Evolutionary conservation across 768 basidiomycete species (phyloP), one percentile per base, ranked within the genome.

Genomic region (Auriscalpium orientale): DNA sequence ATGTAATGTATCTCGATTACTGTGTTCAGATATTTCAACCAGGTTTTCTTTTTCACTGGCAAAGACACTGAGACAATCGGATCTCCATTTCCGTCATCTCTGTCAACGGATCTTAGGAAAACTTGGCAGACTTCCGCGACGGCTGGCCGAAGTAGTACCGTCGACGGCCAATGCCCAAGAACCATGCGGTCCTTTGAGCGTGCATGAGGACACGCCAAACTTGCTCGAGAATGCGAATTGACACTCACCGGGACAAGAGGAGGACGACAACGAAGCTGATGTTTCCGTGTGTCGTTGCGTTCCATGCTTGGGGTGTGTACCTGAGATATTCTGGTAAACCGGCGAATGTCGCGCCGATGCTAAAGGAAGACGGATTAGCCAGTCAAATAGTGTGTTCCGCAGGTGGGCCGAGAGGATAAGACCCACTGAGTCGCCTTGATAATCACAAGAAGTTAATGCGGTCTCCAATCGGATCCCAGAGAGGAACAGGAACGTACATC

Each of bases 251-350:
- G 60, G 76, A 75, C 43, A 72, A 49, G 53, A 85, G 75, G 38
- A 91, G 72, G 22, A 83, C 69, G 34, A 83, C 51, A 21, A 80
- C 78, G 56, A 82, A 71, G 3, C 86, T 82, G 64, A 89, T 83
- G 63, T 90, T 91, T 36, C 88, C 89, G 61, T 90, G 88, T 0
- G 82, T 86, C 75, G 80, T 84, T 28, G 75, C 65, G 67, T 89
- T 90, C 89, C 88, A 91, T 13, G 65, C 62, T 8, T 66, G 66
- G 37, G 79, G 71, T 28, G 73, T 70, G 56, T 75, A 83, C 49
- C 75, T 76, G 58, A 87, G 67, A 28, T 79, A 72, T 36, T 68
- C 61, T 0, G 89, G 89, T 33, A 89, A 76, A 8, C 78, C 78
- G 40, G 80, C 53, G 62, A 82, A 77, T 15, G 83, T 81, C 35